Evolutionary conservation across 768 basidiomycete species (phyloP).

Genomic region (Holtermanniella nyarrowii): DNA sequence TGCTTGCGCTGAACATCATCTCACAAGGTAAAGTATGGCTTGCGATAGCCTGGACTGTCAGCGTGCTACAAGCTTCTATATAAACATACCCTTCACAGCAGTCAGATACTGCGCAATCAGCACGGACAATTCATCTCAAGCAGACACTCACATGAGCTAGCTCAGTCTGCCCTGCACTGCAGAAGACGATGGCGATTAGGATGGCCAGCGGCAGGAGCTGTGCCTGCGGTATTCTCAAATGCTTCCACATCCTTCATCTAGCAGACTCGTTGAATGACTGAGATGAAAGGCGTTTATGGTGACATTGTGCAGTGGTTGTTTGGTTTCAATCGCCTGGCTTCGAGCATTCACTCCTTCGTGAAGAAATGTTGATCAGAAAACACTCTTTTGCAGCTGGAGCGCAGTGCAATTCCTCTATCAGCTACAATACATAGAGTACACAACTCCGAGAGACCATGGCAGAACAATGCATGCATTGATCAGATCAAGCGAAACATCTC

Average conservation of each 20-base stretch:
- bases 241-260: too few relatives aligned
- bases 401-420: too few relatives aligned
- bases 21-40: conserved; percentile 73
- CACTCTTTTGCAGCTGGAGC: too few relatives aligned
- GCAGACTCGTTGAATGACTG: too few relatives aligned
- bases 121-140: neutral
- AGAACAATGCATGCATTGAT: neutral
- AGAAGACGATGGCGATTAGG: conserved; percentile 28
- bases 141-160: conserved; percentile 21
- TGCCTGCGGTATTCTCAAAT: neutral
- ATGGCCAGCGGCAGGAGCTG: conserved; percentile 25
- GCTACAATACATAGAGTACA: too few relatives aligned
- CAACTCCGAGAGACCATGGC: too few relatives aligned
- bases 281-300: neutral
- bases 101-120: conserved; percentile 5
- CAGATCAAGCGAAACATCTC: conserved; percentile 13
- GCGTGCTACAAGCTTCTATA: conserved; percentile 49
- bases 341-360: too few relatives aligned
- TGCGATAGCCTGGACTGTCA: conserved; percentile 61
- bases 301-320: neutral
- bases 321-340: too few relatives aligned
- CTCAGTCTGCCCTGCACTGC: conserved; percentile 36
- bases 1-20: neutral
- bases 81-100: conserved; percentile 6
- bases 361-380: too few relatives aligned